These are phyloP conservation scores for Huntiella omanensis DNA, from an alignment of 2,329 filamentous ascomycete genomes.

Conservation along the genomic window DNA sequence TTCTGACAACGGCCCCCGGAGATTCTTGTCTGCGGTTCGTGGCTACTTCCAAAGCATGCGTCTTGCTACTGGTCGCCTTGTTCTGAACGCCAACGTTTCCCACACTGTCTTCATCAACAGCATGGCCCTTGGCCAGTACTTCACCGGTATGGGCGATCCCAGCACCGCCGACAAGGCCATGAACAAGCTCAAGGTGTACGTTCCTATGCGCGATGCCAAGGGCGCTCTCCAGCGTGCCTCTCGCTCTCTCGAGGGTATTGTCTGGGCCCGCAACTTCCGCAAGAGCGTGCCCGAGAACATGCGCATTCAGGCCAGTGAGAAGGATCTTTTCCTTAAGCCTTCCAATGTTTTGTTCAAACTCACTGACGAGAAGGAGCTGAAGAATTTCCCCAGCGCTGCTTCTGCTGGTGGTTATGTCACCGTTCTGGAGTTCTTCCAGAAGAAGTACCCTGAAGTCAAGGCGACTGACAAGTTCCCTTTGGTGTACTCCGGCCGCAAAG, in stretches of 20 bases:
- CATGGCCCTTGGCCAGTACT: conserved; percentile 11
- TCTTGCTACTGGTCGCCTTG: conserved; percentile 31
- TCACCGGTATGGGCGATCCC: conserved; percentile 13
- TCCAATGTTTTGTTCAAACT: conserved; percentile 16
- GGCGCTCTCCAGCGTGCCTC: conserved; percentile 1
- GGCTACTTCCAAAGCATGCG: conserved; percentile 38
- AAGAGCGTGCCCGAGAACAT: conserved; percentile 1
- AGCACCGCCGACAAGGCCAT: conserved; percentile 32
- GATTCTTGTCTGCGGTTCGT: conserved; percentile 20
- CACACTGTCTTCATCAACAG: conserved; percentile 28
- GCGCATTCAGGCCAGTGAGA: neutral
- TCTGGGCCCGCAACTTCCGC: neutral
- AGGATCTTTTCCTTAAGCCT: conserved; percentile 2
- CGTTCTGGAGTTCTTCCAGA: conserved; percentile 26
- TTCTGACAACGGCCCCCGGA: conserved; percentile 14
- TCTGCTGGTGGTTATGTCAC: conserved; percentile 17
- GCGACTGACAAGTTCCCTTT: conserved; percentile 30
- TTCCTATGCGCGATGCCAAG: conserved; percentile 3
- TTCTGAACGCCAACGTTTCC: conserved; percentile 36
- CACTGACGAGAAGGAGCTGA: conserved; percentile 17
- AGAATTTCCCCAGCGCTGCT: conserved; percentile 15
- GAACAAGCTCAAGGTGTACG: conserved; percentile 4
- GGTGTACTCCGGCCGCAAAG: conserved; percentile 43
- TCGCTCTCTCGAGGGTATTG: conserved; percentile 4
- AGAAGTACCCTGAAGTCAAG: conserved; percentile 19